These are phyloP conservation scores for Scheffersomyces cryptocercus DNA, from an alignment of 1,139 yeast genomes.

Conservation along the genomic window DNA sequence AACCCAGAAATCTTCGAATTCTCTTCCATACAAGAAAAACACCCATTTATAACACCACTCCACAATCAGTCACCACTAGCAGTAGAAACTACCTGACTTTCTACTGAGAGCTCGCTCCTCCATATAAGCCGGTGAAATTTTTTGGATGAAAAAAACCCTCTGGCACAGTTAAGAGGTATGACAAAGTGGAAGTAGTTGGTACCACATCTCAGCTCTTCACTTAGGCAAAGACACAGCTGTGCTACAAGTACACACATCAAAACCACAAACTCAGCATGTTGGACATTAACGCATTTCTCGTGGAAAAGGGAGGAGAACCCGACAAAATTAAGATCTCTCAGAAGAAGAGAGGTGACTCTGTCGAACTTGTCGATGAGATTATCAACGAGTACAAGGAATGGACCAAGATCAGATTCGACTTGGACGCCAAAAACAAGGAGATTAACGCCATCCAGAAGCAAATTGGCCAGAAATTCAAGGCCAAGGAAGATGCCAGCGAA, in stretches of 20 bases:
- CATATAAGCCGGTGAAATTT: too few relatives aligned
- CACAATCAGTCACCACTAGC: too few relatives aligned
- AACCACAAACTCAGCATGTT: slow-evolving; percentile 53
- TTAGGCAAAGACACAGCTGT: too few relatives aligned
- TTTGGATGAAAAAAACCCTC: too few relatives aligned
- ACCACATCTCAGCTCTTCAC: too few relatives aligned
- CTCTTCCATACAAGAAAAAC: too few relatives aligned
- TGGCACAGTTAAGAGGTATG: too few relatives aligned
- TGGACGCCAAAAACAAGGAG: slow-evolving; percentile 86
- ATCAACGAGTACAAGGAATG: slow-evolving; percentile 87
- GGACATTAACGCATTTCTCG: slow-evolving; percentile 87
- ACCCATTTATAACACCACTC: too few relatives aligned
- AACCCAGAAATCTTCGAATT: too few relatives aligned
- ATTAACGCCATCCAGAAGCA: slow-evolving; percentile 88
- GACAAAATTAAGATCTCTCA: slow-evolving; percentile 85
- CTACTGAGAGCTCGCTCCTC: too few relatives aligned
- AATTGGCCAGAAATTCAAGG: slow-evolving; percentile 88
- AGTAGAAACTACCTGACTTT: too few relatives aligned
- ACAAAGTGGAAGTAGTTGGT: too few relatives aligned
- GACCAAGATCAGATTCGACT: slow-evolving; percentile 89
- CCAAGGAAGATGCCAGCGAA: slow-evolving; percentile 90
- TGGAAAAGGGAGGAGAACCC: slow-evolving; percentile 96
- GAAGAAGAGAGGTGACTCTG: slow-evolving; percentile 90
- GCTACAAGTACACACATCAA: neutral
- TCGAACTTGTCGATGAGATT: slow-evolving; percentile 93